A percentile compares a stretch with the other conserved stretches of the same genome.
Evolutionary conservation across 2,329 filamentous ascomycete species (phyloP).

Genomic region (Nothophoma quercina): DNA sequence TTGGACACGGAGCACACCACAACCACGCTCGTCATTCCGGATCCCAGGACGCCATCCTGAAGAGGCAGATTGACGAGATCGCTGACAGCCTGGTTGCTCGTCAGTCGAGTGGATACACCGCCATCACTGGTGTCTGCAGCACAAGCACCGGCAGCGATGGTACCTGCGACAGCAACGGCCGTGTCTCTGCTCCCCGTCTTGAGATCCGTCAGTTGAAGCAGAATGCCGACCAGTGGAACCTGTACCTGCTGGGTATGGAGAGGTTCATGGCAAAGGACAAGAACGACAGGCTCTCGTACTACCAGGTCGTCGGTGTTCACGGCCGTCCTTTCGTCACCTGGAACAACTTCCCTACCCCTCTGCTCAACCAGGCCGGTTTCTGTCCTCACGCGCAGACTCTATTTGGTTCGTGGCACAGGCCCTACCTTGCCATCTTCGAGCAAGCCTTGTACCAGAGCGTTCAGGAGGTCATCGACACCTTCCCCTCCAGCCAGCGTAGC

Average conservation of each 20-base stretch:
- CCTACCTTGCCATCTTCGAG: slow-evolving; percentile 73
- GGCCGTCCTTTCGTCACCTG: slow-evolving; percentile 72
- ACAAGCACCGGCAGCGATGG: slow-evolving; percentile 32
- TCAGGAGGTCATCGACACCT: slow-evolving; percentile 51
- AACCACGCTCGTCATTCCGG: slow-evolving; percentile 30
- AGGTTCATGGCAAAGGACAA: slow-evolving; percentile 75
- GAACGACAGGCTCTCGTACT: slow-evolving; percentile 73
- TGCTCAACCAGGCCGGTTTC: slow-evolving; percentile 69
- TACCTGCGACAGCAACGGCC: slow-evolving; percentile 30
- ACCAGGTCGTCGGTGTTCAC: slow-evolving; percentile 82
- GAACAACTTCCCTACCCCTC: slow-evolving; percentile 54
- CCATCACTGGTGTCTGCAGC: slow-evolving; percentile 41
- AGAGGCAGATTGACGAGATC: slow-evolving; percentile 37
- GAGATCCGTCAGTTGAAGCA: slow-evolving; percentile 74
- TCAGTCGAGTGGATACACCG: slow-evolving; percentile 30
- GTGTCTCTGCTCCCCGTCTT: slow-evolving; percentile 56
- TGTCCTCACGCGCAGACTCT: slow-evolving; percentile 78
- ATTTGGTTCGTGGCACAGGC: slow-evolving; percentile 84
- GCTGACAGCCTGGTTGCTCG: slow-evolving; percentile 33
- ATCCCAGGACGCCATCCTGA: slow-evolving; percentile 26
- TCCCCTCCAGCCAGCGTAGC: slow-evolving; percentile 49
- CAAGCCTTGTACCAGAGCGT: slow-evolving; percentile 54
- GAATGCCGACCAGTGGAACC: slow-evolving; percentile 70
- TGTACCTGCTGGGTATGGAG: slow-evolving; percentile 78
- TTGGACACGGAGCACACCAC: slow-evolving; percentile 36